Base-by-base conservation (phyloP, 2,329 filamentous ascomycete species). In the Colletotrichum tropicicola region DNA sequence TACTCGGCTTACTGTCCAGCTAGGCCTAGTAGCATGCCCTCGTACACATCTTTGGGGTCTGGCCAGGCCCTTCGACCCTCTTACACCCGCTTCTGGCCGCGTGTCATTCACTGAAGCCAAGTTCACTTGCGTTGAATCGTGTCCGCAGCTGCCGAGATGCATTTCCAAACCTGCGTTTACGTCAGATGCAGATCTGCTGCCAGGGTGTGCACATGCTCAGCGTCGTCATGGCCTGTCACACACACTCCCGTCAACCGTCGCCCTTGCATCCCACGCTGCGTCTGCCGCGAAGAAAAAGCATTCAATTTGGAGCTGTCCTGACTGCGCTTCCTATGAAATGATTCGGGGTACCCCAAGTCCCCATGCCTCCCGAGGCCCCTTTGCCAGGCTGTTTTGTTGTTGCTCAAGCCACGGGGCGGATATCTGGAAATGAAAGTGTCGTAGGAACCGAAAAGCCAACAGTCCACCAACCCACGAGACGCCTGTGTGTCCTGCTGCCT, bases 371-470 rank as follows among this genome's bases (percentile, higher is more conserved):
- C 57, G 49, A 65, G 51, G 13, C 51, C 51, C 62, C 30, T 45
- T 30, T 51, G 32, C 43, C 37, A 56, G 44, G 62, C 62, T 53
- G 21, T 47, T 47, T 25, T 41, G 12, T 39, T 45, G 47, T 41
- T 37, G 47, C 60, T 56, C 43, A 51, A 61, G 57, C 57, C 56
- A 45, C 45, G 51, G 58, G 62, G 28, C 55, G 49, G 57, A 56
- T 62, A 65, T 65, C 62, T 65, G 57, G 43, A 62, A 61, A 65
- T 65, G 62, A 65, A 65, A 65, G 57, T 59, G 17, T 32, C 44
- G 37, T 51, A 45, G 49, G 49, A 61, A 47, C 28, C 19, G 23
- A 41, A 45, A 52, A 49, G 37, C 35, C 43, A 35, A 17, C 25
- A 43, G 25, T 25, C 25, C 45, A 23, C 48, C 59, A 15, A 25